phyloP scores from a whole-genome alignment of 208 protist species.

The Ichthyophonus hoferi region DNA sequence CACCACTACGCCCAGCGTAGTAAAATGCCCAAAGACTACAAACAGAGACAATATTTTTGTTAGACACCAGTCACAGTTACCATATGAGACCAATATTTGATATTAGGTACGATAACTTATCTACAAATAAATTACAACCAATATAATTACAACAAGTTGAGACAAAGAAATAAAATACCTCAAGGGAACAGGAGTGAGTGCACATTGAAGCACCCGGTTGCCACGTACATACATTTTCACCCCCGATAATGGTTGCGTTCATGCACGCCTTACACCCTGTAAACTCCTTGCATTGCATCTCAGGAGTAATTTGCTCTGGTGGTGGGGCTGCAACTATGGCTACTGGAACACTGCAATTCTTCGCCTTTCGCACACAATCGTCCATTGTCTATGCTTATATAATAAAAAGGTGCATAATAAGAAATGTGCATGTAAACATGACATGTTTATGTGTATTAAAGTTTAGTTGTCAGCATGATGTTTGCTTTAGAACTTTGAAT shows the following conservation, averaged over 20 bases:
- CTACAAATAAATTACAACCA: too few relatives aligned
- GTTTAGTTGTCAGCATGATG: not conserved
- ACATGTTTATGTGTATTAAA: too few relatives aligned
- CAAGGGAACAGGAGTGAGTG: not conserved
- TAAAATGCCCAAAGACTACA: too few relatives aligned
- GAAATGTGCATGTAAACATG: too few relatives aligned
- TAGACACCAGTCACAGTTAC: too few relatives aligned
- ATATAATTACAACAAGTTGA: too few relatives aligned
- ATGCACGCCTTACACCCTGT: not conserved
- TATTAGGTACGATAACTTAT: too few relatives aligned
- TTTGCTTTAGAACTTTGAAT: not conserved
- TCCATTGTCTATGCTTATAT: not conserved
- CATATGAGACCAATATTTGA: too few relatives aligned
- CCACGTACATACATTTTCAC: not conserved
- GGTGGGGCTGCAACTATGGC: not conserved
- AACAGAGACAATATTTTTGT: too few relatives aligned
- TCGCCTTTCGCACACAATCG: not conserved
- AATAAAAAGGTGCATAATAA: not conserved
- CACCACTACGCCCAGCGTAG: too few relatives aligned
- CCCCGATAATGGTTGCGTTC: not conserved
- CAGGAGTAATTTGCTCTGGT: not conserved
- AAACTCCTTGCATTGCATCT: not conserved
- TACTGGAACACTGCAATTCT: not conserved
- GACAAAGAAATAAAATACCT: too few relatives aligned
- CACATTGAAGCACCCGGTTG: not conserved